Evolutionary conservation across 768 basidiomycete species (phyloP).

Genomic region (Phaeotremella fagi): DNA sequence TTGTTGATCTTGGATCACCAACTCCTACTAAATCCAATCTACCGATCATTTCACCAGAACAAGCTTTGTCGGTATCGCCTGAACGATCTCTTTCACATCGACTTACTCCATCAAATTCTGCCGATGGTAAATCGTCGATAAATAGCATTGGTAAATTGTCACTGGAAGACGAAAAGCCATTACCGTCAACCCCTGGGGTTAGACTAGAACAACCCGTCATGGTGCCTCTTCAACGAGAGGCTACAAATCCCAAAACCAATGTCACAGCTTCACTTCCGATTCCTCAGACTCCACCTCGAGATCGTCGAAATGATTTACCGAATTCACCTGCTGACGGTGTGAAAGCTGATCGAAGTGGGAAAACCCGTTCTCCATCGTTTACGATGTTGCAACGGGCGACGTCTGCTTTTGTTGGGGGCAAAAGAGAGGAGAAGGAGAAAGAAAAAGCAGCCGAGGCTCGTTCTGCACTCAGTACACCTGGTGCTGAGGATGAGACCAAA

Average conservation of each 20-base stretch:
- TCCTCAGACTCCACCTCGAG: slow-evolving; percentile 21
- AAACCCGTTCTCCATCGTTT: slow-evolving; percentile 73
- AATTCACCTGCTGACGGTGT: slow-evolving; percentile 8
- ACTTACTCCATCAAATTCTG: neutral
- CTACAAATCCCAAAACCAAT: neutral
- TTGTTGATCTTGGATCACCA: slow-evolving; percentile 22
- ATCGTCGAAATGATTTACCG: neutral
- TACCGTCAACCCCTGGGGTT: neutral
- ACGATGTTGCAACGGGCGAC: slow-evolving; percentile 95
- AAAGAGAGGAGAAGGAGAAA: slow-evolving; percentile 73
- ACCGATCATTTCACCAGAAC: neutral
- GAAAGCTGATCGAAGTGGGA: slow-evolving; percentile 51
- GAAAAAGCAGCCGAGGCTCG: slow-evolving; percentile 8
- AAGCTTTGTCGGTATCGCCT: neutral
- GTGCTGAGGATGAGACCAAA: slow-evolving; percentile 5
- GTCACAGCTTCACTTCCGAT: neutral
- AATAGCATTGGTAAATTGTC: neutral
- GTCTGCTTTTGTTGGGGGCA: slow-evolving; percentile 71
- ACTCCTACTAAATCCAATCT: neutral
- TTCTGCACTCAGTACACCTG: slow-evolving; percentile 11
- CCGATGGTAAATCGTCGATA: neutral
- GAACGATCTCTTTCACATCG: neutral
- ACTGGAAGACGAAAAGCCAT: neutral
- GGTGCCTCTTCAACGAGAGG: neutral
- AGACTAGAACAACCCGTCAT: neutral